Percentiles rank a stretch among this genome's conserved stretches.
Conservation (phyloP, 2,329 filamentous ascomycete genomes). For the Elsinoe arachidis region DNA sequence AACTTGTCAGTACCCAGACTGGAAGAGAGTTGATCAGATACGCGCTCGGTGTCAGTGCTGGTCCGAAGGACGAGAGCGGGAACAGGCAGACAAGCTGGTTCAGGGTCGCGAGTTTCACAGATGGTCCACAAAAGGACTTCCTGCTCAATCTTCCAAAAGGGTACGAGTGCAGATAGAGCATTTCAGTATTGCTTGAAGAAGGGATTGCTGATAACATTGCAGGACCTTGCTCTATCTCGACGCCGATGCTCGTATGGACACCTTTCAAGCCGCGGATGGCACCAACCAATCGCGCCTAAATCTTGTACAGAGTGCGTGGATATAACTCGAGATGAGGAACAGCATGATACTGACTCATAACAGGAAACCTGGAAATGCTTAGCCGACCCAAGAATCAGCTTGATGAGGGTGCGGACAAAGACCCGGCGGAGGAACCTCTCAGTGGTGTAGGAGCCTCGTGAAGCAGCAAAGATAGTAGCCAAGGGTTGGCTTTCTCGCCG, state of each 20-base stretch:
- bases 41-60: constrained; percentile 60
- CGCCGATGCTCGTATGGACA: constrained; percentile 63
- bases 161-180: constrained; percentile 42
- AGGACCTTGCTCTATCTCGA: constrained; percentile 77
- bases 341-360: constrained; percentile 6
- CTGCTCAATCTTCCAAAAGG: constrained; percentile 72
- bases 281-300: constrained; percentile 55
- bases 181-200: not conserved
- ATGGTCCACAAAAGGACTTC: constrained; percentile 62
- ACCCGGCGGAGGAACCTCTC: constrained; percentile 23
- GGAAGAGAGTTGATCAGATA: constrained; percentile 72
- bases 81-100: constrained; percentile 81
- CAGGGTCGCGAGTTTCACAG: constrained; percentile 61
- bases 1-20: constrained; percentile 59
- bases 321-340: not conserved
- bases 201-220: constrained; percentile 6
- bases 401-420: constrained; percentile 19
- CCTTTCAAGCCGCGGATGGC: constrained; percentile 62
- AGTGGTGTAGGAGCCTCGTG: constrained; percentile 24
- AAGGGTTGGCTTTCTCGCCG: not conserved
- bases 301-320: constrained; percentile 68
- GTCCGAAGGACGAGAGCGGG: constrained; percentile 53
- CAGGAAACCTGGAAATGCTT: constrained; percentile 44
- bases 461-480: constrained; percentile 10
- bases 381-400: constrained; percentile 26